Base-by-base conservation (phyloP, 1,139 yeast species). In the Sugiyamaella neomexicana region DNA sequence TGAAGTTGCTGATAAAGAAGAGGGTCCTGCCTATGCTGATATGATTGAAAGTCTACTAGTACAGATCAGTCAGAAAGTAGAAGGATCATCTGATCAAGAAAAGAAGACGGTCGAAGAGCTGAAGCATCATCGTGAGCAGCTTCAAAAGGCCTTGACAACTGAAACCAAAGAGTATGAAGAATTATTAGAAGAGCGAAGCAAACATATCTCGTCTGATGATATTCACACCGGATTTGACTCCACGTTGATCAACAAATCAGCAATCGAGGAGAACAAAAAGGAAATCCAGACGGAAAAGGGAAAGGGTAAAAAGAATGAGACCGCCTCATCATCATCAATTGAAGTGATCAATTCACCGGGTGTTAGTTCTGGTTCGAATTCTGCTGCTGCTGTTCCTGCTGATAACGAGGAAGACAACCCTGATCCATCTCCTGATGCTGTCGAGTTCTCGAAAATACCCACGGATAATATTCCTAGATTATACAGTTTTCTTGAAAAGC, bases 161-260 rank as follows among this genome's bases (percentile, higher is more conserved):
- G 97, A 91, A 70, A 74, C 89, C 58, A 71, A 74, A 51, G 90
- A 87, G 68, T 74, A 90, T 63, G 82, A 80, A 47, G 82, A 81
- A 38, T 75, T 93, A 55, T 78, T 81, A 62, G 79, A 82, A 61
- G 96, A 91, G 66, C 86, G 89, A 64, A 77, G 83, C 9, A 69
- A 76, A 56, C 86, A 89, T 66, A 91, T 93, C 60, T 83, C 95
- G 4, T 85, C 95, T 55, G 98, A 90, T 17, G 99, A 93, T 69
- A 79, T 90, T 40, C 95, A 83, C 62, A 89, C 95, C n/a, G 99
- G 97, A 0, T 93, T 89, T 75, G 96, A 91, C 67, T 80, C 89
- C 29, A 86, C 96, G 0, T 81, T 89, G 63, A 70, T 90, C 68
- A 89, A 89, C 69, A 85, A 82, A 63, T 75, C 74, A 38, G 68